Percentiles rank a stretch among this genome's conserved stretches.
Conservation (phyloP, 331 rosid species). For the Pyrus hybrid region DNA sequence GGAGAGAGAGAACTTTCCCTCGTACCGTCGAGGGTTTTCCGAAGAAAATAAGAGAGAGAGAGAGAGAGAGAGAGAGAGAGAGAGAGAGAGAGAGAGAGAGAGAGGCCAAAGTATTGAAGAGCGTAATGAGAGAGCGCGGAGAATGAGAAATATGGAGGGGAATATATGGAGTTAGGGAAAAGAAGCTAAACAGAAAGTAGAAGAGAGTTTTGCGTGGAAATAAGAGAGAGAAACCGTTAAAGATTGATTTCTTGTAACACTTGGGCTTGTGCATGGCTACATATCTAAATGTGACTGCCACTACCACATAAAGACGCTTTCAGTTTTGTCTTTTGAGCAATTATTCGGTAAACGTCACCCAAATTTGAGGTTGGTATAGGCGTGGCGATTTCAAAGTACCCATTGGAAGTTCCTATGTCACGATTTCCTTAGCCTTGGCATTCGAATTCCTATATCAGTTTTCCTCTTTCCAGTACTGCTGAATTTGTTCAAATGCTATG, state of each 20-base stretch:
- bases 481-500: not conserved
- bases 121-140: not conserved
- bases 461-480: not conserved
- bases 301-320: conserved; percentile 20
- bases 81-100: not conserved
- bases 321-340: conserved; percentile 20
- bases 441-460: not conserved
- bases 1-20: not conserved
- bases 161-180: not conserved
- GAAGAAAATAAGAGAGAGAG: not conserved
- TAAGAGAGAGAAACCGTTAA: conserved; percentile 2
- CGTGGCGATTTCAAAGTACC: not conserved
- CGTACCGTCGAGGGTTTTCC: not conserved
- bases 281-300: conserved; percentile 9
- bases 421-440: not conserved
- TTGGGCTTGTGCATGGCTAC: conserved; percentile 20
- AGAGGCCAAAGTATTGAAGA: no score
- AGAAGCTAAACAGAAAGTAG: conserved; percentile 17
- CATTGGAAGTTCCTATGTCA: not conserved
- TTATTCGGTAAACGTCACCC: not conserved
- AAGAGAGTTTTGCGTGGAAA: conserved; percentile 16
- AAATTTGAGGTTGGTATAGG: not conserved
- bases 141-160: not conserved
- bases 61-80: not conserved
- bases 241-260: conserved; percentile 25